Evolutionary conservation across 176 grass and related monocot species (phyloP), one percentile per base, ranked within the genome.

Genomic region (Coix lacrymajobi): DNA sequence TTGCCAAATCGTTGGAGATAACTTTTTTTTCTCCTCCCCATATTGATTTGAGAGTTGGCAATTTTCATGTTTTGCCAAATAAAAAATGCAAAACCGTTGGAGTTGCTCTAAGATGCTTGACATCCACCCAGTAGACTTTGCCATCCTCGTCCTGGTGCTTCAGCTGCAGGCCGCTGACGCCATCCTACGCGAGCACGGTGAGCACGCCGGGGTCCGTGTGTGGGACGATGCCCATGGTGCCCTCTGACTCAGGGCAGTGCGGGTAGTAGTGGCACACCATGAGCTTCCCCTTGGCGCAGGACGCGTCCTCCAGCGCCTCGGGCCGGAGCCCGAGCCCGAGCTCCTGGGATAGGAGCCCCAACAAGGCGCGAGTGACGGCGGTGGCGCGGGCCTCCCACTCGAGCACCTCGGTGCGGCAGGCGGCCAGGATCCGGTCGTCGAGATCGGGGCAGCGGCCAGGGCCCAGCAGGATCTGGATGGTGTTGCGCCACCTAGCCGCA

Each of bases 261-360:
- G 95, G 95, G 81, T 97, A 97, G 88, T 97, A 97, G 66, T 97
- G 95, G 88, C 95, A 92, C n/a, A 72, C 92, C 90, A 94, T 94
- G 51, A 84, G 5, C 60, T 76, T 97, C 57, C 92, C 90, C 3
- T 94, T 85, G 5, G 81, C 48, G 46, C 86, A 89, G 29, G 92
- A 89, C 5, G 75, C 29, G 73, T 79, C 83, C 66, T 83, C 85
- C 25, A 92, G 73, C 69, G 58, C 12, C 8, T 45, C 28, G 3
- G 69, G 14, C 0, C 26, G 31, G 13, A 90, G 43, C 0, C 92
- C 90, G 4, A 97, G 90, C 43, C 90, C n/a, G n/a, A n/a, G n/a
- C n/a, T n/a, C 95, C 81, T 87, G 74, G 41, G 90, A 88, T 57
- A 97, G 74, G 62, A 97, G 81, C 62, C 68, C 78, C 61, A 94